A percentile compares a stretch with the other conserved stretches of the same genome.
phyloP scores from a whole-genome alignment of 2,329 filamentous ascomycete species.

The Colletotrichum liaoningense region DNA sequence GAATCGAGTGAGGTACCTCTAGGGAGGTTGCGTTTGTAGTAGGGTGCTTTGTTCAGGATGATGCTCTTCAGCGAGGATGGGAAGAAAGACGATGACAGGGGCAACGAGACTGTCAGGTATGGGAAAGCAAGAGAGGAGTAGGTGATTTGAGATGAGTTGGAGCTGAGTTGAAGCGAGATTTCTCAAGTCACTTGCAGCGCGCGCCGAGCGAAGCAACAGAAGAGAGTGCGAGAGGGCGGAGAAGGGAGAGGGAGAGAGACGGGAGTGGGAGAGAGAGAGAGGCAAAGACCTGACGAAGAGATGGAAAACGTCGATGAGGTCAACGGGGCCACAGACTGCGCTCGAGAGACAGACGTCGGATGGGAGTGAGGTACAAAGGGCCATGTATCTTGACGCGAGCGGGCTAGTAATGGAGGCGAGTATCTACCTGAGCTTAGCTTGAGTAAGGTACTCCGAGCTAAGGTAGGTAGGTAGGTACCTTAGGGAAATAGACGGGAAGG shows the following conservation, averaged over 20 bases:
- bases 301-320: background rate
- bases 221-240: background rate
- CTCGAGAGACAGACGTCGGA: background rate
- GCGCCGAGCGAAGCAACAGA: background rate
- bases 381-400: background rate
- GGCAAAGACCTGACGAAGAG: background rate
- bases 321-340: background rate
- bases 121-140: background rate
- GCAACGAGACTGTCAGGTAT: background rate
- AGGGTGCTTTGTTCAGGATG: background rate
- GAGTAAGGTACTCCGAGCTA: too few species aligned
- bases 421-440: background rate
- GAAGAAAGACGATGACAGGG: background rate
- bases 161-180: background rate
- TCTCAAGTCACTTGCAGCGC: background rate
- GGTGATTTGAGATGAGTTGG: background rate
- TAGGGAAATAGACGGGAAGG: background rate
- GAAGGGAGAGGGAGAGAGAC: background rate
- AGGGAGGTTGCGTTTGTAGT: too few species aligned
- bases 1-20: background rate
- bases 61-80: background rate
- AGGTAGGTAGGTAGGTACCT: background rate
- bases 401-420: background rate
- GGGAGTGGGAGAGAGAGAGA: background rate
- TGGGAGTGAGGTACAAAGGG: background rate